These are phyloP conservation scores for Aspergillus texensis DNA, from an alignment of 2,329 filamentous ascomycete species.

Conservation along the genomic window DNA sequence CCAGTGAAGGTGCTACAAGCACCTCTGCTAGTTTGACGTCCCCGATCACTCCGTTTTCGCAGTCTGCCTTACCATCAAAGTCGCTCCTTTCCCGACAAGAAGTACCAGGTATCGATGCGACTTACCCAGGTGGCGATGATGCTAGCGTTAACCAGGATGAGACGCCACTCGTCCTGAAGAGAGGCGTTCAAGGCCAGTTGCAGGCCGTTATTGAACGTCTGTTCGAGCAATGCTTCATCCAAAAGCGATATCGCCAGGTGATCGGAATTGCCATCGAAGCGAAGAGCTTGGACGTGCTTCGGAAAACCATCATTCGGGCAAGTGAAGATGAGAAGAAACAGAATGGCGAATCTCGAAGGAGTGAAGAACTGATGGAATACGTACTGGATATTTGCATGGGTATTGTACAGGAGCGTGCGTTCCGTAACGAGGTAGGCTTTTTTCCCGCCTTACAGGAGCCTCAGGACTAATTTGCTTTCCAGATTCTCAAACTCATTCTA, in stretches of 20 bases:
- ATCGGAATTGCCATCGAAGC: slow-evolving; percentile 96
- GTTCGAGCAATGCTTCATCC: slow-evolving; percentile 84
- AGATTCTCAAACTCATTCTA: slow-evolving; percentile 90
- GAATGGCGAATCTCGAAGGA: slow-evolving; percentile 59
- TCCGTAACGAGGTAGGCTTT: slow-evolving; percentile 68
- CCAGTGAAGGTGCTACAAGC: slow-evolving; percentile 65
- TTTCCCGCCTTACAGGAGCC: background rate
- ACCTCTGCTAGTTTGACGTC: slow-evolving; percentile 72
- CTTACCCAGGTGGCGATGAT: slow-evolving; percentile 59
- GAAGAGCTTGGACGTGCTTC: slow-evolving; percentile 84
- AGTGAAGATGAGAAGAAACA: slow-evolving; percentile 80
- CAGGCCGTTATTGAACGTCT: slow-evolving; percentile 83
- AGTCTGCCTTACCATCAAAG: slow-evolving; percentile 89
- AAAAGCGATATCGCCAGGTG: slow-evolving; percentile 90
- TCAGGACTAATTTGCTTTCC: slow-evolving; percentile 9
- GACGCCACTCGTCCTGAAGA: slow-evolving; percentile 67
- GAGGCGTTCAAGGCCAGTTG: slow-evolving; percentile 75
- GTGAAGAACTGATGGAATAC: slow-evolving; percentile 96
- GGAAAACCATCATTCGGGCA: slow-evolving; percentile 84
- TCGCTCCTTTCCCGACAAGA: slow-evolving; percentile 85
- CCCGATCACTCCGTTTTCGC: slow-evolving; percentile 92
- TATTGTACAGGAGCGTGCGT: slow-evolving; percentile 87
- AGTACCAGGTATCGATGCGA: slow-evolving; percentile 62
- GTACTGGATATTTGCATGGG: slow-evolving; percentile 96
- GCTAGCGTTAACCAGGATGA: slow-evolving; percentile 58